Percentiles rank a stretch among this genome's conserved stretches.
These are phyloP conservation scores for Lizonia empirigonia DNA, from an alignment of 2,329 filamentous ascomycete species.

Conservation along the genomic window DNA sequence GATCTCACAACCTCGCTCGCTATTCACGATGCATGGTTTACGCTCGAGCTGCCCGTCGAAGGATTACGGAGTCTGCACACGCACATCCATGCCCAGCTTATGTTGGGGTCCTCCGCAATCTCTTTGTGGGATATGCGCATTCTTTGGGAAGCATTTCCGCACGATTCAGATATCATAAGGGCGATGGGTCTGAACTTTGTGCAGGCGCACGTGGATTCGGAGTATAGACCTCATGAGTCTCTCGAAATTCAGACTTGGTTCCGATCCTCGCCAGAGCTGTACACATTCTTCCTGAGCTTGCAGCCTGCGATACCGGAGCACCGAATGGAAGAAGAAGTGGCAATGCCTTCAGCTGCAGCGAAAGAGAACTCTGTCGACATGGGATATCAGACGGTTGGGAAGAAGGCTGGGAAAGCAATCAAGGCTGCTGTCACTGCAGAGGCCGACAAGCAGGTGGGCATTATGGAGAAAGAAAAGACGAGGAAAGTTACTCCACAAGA, in stretches of 20 bases:
- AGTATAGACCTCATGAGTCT: constrained; percentile 10
- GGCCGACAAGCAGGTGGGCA: neutral
- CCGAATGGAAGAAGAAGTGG: neutral
- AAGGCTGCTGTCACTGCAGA: neutral
- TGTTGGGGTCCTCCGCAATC: constrained; percentile 15
- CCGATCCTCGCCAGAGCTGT: neutral
- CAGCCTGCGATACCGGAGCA: neutral
- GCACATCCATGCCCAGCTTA: constrained; percentile 24
- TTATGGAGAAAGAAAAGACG: constrained; percentile 2
- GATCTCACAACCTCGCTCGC: constrained; percentile 17
- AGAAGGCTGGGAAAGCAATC: neutral
- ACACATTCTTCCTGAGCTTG: neutral
- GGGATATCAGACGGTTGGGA: neutral
- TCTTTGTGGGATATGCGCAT: constrained; percentile 16
- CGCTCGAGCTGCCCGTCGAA: constrained; percentile 23
- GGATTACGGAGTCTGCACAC: constrained; percentile 22
- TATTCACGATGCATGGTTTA: constrained; percentile 29
- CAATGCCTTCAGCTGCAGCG: neutral
- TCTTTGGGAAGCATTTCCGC: constrained; percentile 26
- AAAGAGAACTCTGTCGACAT: neutral
- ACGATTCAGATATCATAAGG: constrained; percentile 13
- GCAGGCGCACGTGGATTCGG: constrained; percentile 4
- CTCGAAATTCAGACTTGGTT: constrained; percentile 3
- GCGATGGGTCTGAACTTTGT: constrained; percentile 27
- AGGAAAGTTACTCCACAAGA: constrained; percentile 5